Base-by-base conservation (phyloP, 305 asterid species). In the Fraxinus xanthoxyloides region DNA sequence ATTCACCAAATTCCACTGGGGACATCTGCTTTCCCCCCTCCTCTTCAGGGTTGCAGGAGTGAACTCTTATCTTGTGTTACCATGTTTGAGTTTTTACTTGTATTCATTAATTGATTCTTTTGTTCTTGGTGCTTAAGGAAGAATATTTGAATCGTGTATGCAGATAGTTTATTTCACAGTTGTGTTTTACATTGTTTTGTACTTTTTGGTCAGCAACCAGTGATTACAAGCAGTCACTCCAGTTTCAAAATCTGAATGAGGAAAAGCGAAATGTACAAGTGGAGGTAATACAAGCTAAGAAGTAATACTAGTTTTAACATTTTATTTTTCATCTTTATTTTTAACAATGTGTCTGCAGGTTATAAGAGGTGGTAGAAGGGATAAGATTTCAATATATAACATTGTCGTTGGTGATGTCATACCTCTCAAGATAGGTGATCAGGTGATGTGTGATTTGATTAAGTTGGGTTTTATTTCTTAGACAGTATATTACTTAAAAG, bases 341-440 rank as follows among this genome's bases (percentile, higher is more conserved):
- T 28, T 54, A 38, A 79, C 56, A 61, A 75, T 79, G 77, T 80
- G 79, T 81, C 70, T 51, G 59, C 87, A 96, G 99, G 99, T 93
- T 75, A 85, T 92, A 67, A 89, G 99, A 89, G 93, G 91, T 72
- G 98, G 97, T 43, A 87, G 99, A 87, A 92, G 98, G 83, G 98
- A 93, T 13, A 91, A 84, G 88, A 80, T 93, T 79, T 96, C 99
- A 40, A 94, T 96, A 89, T 93, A 93, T 75, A 95, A 93, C 72
- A 86, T 96, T 85, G 99, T 96, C 84, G 99, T 96, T 80, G 99
- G 99, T 78, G 98, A 96, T 69, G 89, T 94, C 83, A 72, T 96
- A 86, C 99, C 98, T 79, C 95, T 96, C 87, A 92, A 92, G 88
- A 94, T 96, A 81, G 99, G 98, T 19, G 98, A 94, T 85, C 98